Percentiles rank a stretch among this genome's conserved stretches.
Conservation (phyloP, 306 rosid species). For the Quercus robur region DNA sequence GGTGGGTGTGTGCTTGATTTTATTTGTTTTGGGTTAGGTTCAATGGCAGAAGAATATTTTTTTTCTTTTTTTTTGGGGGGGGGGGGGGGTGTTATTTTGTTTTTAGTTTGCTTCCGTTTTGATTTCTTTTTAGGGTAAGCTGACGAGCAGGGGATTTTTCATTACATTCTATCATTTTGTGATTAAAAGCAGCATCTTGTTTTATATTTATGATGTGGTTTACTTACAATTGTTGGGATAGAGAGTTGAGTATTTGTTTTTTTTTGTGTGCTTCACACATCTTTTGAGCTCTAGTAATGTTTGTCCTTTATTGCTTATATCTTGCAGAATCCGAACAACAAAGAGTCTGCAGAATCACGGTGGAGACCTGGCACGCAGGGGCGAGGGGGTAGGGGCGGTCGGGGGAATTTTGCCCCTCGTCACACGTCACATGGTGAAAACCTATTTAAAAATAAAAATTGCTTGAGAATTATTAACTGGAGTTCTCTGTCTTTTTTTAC, state of each 20-base stretch:
- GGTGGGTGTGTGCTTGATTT: neutral
- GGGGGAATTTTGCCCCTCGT: constrained; percentile 59
- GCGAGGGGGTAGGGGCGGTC: constrained; percentile 77
- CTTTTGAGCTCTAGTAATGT: constrained; percentile 17
- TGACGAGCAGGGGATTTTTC: neutral
- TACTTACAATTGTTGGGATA: neutral
- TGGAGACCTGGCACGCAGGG: constrained; percentile 79
- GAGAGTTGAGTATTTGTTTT: neutral
- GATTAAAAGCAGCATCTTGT: neutral
- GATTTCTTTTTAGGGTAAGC: neutral
- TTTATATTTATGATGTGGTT: neutral
- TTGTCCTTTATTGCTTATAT: constrained; percentile 13
- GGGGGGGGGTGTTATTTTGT: no score
- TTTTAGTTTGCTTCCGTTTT: no score
- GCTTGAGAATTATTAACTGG: constrained; percentile 9
- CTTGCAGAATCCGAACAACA: constrained; percentile 72
- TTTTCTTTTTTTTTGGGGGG: neutral
- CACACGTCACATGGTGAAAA: constrained; percentile 60
- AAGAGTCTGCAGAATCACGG: constrained; percentile 67
- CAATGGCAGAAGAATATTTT: neutral
- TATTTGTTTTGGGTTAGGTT: neutral
- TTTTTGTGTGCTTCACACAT: neutral
- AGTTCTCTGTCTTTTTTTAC: neutral
- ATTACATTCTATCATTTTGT: neutral
- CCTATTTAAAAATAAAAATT: constrained; percentile 11